These are phyloP conservation scores for Cutaneotrichosporon mucoides DNA, from an alignment of 1,284 basidiomycete genomes.

Conservation along the genomic window DNA sequence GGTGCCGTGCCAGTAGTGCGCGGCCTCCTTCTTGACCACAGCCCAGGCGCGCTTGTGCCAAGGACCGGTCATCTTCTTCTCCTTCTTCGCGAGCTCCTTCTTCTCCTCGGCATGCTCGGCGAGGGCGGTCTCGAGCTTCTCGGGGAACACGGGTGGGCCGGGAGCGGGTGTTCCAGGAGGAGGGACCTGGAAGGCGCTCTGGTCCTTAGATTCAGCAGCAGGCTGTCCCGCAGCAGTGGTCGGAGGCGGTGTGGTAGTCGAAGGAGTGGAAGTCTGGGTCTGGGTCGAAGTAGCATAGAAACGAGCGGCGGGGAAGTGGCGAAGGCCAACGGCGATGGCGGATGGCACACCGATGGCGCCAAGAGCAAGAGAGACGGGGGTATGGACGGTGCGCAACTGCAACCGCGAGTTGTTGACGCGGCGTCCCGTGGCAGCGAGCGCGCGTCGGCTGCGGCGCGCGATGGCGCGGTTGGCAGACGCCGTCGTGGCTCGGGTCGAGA, in stretches of 20 bases:
- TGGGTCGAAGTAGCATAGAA: constrained; percentile 31
- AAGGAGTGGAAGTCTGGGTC: constrained; percentile 7
- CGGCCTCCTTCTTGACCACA: constrained; percentile 90
- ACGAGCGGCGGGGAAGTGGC: constrained; percentile 10
- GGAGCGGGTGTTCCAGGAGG: constrained; percentile 31
- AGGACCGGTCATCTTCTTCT: constrained; percentile 38
- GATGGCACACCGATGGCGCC: constrained; percentile 8
- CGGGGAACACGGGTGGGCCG: constrained; percentile 2
- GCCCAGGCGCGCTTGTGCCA: constrained; percentile 60
- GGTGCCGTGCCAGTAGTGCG: constrained; percentile 96
- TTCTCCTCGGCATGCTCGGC: constrained; percentile 20
- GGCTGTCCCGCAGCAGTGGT: constrained; percentile 15
- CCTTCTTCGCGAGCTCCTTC: constrained; percentile 53
- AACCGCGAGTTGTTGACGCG: background rate
- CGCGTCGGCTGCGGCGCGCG: constrained; percentile 1
- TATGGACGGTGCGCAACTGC: background rate
- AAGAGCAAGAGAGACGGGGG: constrained; percentile 3
- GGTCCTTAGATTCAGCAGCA: background rate
- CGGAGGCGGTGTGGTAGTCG: constrained; percentile 8
- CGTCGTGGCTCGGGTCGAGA: constrained; percentile 9
- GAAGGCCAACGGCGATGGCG: constrained; percentile 12
- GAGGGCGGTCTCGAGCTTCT: constrained; percentile 17
- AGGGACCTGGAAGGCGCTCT: constrained; percentile 19
- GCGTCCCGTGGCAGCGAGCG: background rate
- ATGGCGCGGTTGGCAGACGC: background rate